A percentile compares a stretch with the other conserved stretches of the same genome.
These are phyloP conservation scores for Hyaloperonospora brassicae DNA, from an alignment of 352 stramenopile species.

Conservation along the genomic window DNA sequence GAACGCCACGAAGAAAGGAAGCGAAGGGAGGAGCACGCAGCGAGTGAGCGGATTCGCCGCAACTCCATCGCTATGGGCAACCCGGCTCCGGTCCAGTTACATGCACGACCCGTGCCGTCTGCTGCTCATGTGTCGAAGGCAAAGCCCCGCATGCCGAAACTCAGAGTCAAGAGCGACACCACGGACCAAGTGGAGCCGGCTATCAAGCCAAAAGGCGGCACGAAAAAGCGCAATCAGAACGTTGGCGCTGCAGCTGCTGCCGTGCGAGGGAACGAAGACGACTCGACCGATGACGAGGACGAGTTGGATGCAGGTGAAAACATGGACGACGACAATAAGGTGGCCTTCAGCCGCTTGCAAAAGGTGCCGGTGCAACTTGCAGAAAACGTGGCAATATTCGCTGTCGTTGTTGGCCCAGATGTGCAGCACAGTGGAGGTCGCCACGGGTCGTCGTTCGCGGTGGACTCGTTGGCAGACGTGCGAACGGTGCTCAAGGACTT, in stretches of 20 bases:
- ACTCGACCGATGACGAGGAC: constrained; percentile 38
- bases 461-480: constrained; percentile 59
- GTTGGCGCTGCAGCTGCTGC: constrained; percentile 19
- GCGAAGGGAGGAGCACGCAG: constrained; percentile 25
- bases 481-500: constrained; percentile 72
- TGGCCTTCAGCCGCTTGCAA: constrained; percentile 65
- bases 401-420: constrained; percentile 54
- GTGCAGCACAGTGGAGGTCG: constrained; percentile 58
- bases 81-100: constrained; percentile 8
- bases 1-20: constrained; percentile 58
- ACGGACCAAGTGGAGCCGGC: constrained; percentile 21
- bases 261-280: constrained; percentile 24
- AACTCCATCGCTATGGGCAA: constrained; percentile 20
- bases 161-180: constrained; percentile 12
- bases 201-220: constrained; percentile 8
- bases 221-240: constrained; percentile 15
- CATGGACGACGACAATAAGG: constrained; percentile 73
- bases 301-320: constrained; percentile 32
- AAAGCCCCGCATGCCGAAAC: constrained; percentile 27
- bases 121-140: constrained; percentile 31
- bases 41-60: constrained; percentile 25
- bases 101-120: constrained; percentile 25
- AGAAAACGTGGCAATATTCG: constrained; percentile 61
- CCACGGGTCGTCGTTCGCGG: constrained; percentile 46
- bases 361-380: constrained; percentile 64